Conservation (phyloP, 495 filamentous ascomycete species). For the Neurospora tetraspora region DNA sequence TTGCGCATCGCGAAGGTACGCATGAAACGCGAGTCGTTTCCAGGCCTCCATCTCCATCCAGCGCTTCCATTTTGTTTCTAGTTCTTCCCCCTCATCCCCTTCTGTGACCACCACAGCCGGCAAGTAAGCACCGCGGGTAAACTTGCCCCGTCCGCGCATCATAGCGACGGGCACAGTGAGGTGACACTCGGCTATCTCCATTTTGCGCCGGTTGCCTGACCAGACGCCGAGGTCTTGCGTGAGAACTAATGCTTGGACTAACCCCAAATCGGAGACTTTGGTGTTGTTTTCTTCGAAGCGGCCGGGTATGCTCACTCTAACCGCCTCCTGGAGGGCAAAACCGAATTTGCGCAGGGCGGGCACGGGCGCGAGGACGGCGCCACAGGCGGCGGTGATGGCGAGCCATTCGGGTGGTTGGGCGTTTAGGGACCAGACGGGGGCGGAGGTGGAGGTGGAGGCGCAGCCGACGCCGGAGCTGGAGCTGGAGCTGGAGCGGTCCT, state of each 20-base stretch:
- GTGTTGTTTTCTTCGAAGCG: constrained; percentile 51
- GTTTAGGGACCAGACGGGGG: constrained; percentile 33
- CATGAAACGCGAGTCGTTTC: constrained; percentile 48
- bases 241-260: constrained; percentile 46
- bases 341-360: constrained; percentile 51
- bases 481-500: too few species aligned
- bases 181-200: constrained; percentile 57
- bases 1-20: constrained; percentile 49
- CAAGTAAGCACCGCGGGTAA: neutral
- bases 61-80: constrained; percentile 48
- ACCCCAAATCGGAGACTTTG: constrained; percentile 40
- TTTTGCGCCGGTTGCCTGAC: constrained; percentile 58
- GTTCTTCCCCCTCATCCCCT: constrained; percentile 30
- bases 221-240: constrained; percentile 51
- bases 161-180: constrained; percentile 18
- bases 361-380: constrained; percentile 45
- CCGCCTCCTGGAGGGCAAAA: constrained; percentile 34
- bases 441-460: neutral
- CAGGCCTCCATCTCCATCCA: constrained; percentile 49
- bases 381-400: constrained; percentile 42
- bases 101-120: neutral
- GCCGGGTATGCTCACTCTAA: too few species aligned
- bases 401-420: constrained; percentile 46
- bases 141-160: neutral
- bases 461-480: too few species aligned